Percentiles rank a stretch among this genome's conserved stretches.
Evolutionary conservation across 108 stramenopile species (phyloP).

Genomic region (Skeletonema marinoi): DNA sequence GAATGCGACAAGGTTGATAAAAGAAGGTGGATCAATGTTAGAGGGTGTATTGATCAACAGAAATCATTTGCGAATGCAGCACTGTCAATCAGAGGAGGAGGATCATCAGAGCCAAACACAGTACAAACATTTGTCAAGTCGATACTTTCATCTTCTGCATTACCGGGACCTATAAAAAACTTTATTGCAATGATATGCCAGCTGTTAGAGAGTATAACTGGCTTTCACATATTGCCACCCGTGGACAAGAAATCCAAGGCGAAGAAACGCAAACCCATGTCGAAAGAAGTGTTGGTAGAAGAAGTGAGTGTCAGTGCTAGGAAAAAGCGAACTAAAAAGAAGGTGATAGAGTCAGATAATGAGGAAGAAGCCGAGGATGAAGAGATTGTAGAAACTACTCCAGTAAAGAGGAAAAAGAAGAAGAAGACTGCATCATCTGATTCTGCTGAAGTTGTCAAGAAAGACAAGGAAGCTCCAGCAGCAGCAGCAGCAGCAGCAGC

Average conservation of each 20-base stretch:
- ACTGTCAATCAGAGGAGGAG: slow-evolving; percentile 25
- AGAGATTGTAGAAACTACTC: background rate
- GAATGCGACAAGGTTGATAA: background rate
- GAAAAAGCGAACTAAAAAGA: slow-evolving; percentile 7
- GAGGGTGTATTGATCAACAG: background rate
- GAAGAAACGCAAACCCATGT: slow-evolving; percentile 41
- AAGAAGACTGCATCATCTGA: slow-evolving; percentile 1
- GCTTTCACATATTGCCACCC: slow-evolving; percentile 22
- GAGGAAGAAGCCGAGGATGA: background rate
- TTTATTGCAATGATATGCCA: slow-evolving; percentile 33
- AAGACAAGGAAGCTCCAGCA: background rate
- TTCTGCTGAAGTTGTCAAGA: background rate
- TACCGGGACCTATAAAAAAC: slow-evolving; percentile 34
- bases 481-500: no score
- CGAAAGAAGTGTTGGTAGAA: slow-evolving; percentile 25
- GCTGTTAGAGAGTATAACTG: slow-evolving; percentile 31
- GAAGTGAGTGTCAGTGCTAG: slow-evolving; percentile 12
- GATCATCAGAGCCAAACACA: slow-evolving; percentile 11
- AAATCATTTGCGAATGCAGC: slow-evolving; percentile 1
- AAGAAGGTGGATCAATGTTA: background rate
- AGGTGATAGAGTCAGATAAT: background rate
- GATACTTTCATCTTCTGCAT: slow-evolving; percentile 19
- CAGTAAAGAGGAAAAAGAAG: slow-evolving; percentile 9
- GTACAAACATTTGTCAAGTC: slow-evolving; percentile 26
- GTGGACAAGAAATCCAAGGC: slow-evolving; percentile 20